phyloP scores from a whole-genome alignment of 352 stramenopile genomes.

The Globisporangium recalcitrans region DNA sequence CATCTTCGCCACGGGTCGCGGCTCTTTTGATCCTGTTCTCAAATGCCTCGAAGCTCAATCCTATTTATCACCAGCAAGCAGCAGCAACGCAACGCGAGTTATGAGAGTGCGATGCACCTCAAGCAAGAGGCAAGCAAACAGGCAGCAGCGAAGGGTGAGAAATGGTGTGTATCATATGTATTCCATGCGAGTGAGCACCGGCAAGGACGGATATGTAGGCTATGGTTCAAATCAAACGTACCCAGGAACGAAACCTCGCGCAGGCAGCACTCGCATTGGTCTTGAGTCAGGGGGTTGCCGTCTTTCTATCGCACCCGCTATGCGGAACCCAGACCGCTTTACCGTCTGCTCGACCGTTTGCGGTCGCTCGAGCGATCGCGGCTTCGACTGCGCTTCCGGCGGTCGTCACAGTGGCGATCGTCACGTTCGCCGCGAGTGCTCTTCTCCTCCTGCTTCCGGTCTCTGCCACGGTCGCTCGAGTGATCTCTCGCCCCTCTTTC shows the following conservation, averaged over 20 bases:
- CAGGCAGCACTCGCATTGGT: no score
- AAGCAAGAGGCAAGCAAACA: neutral
- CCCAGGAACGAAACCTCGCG: no score
- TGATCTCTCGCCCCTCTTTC: neutral
- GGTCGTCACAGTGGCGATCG: constrained; percentile 6
- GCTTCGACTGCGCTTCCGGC: constrained; percentile 25
- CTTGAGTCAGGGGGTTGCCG: neutral
- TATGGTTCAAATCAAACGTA: neutral
- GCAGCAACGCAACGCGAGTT: constrained; percentile 4
- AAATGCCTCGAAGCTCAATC: neutral
- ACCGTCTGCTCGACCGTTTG: constrained; percentile 22
- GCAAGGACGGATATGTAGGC: neutral
- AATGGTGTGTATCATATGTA: neutral
- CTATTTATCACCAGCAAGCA: neutral
- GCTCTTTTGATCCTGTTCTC: constrained; percentile 1
- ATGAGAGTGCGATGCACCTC: constrained; percentile 13
- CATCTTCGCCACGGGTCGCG: neutral
- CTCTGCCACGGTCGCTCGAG: constrained; percentile 10
- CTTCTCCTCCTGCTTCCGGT: constrained; percentile 21
- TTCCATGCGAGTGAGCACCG: no score
- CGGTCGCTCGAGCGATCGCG: constrained; percentile 25
- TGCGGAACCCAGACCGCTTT: no score
- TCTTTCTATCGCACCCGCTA: neutral
- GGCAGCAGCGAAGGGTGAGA: neutral
- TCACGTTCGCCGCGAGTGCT: constrained; percentile 10